Percentiles rank a stretch among this genome's conserved stretches.
These are phyloP conservation scores for Globisporangium radiosum DNA, from an alignment of 352 stramenopile genomes.

Conservation along the genomic window DNA sequence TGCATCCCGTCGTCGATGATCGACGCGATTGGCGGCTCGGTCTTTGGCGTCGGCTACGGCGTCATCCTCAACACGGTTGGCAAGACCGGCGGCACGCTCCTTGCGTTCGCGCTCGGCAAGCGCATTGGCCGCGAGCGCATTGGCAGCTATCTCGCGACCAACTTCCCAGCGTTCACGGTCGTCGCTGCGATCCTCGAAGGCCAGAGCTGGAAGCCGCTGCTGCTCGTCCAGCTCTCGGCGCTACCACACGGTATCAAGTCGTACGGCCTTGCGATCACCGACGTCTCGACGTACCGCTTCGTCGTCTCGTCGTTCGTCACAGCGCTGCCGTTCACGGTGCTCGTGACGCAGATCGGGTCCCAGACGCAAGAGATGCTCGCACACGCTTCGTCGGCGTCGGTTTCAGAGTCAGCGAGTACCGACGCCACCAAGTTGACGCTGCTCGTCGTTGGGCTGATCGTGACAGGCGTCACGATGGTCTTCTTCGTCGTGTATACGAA, in stretches of 20 bases:
- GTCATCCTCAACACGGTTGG: slow-evolving; percentile 44
- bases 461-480: slow-evolving; percentile 36
- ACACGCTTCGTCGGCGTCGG: slow-evolving; percentile 7
- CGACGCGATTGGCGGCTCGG: slow-evolving; percentile 54
- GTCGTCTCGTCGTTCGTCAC: slow-evolving; percentile 47
- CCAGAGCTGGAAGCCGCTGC: slow-evolving; percentile 61
- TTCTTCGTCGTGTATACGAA: slow-evolving; percentile 49
- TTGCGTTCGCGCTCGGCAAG: slow-evolving; percentile 59
- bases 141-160: slow-evolving; percentile 42
- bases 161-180: slow-evolving; percentile 47
- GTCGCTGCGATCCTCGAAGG: slow-evolving; percentile 47
- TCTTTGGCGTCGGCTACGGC: slow-evolving; percentile 50
- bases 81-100: slow-evolving; percentile 54
- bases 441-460: slow-evolving; percentile 21
- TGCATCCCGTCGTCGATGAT: slow-evolving; percentile 63
- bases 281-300: slow-evolving; percentile 50
- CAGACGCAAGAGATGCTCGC: slow-evolving; percentile 43
- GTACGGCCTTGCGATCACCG: slow-evolving; percentile 64
- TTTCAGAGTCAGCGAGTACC: slow-evolving; percentile 12
- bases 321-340: slow-evolving; percentile 40
- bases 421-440: slow-evolving; percentile 18
- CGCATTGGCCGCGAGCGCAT: slow-evolving; percentile 43
- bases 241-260: slow-evolving; percentile 68
- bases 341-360: slow-evolving; percentile 63
- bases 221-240: slow-evolving; percentile 68